Percentiles rank a stretch among this genome's conserved stretches.
Conservation (phyloP, 768 basidiomycete genomes). For the Dendrothele bispora region DNA sequence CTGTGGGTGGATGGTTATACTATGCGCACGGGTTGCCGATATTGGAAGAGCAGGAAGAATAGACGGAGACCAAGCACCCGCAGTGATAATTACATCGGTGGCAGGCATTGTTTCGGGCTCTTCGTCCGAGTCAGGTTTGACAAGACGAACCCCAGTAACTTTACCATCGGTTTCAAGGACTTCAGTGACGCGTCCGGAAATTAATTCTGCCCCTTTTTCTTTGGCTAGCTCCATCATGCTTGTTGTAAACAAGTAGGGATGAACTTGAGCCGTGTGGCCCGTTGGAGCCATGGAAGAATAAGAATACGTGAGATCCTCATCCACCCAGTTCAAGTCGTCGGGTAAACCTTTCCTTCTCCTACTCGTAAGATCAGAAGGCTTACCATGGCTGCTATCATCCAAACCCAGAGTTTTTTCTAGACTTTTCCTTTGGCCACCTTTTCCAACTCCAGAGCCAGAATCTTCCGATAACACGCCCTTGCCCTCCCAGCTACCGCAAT, state of each 20-base stretch:
- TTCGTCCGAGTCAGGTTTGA: conserved; percentile 21
- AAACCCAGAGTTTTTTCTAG: conserved; percentile 58
- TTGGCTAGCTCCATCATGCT: conserved; percentile 68
- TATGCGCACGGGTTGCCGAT: conserved; percentile 68
- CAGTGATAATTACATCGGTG: conserved; percentile 72
- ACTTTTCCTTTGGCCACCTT: conserved; percentile 39
- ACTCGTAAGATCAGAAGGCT: conserved; percentile 18
- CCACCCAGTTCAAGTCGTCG: conserved; percentile 53
- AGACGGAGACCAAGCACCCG: conserved; percentile 84
- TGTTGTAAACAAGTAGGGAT: conserved; percentile 72
- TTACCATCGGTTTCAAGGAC: conserved; percentile 41
- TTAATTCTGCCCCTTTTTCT: conserved; percentile 49
- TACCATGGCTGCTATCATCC: conserved; percentile 21
- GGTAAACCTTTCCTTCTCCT: conserved; percentile 40
- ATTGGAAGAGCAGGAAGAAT: conserved; percentile 60
- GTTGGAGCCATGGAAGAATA: conserved; percentile 59
- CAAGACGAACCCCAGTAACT: conserved; percentile 38
- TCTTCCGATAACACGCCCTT: conserved; percentile 32
- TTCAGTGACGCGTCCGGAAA: conserved; percentile 49
- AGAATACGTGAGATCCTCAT: conserved; percentile 55
- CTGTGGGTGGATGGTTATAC: conserved; percentile 60
- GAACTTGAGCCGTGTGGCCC: conserved; percentile 71
- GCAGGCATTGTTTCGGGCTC: conserved; percentile 47
- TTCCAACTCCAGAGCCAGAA: conserved; percentile 24
- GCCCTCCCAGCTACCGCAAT: conserved; percentile 76